These are phyloP conservation scores for Suillus discolor DNA, from an alignment of 768 basidiomycete genomes.

Conservation along the genomic window DNA sequence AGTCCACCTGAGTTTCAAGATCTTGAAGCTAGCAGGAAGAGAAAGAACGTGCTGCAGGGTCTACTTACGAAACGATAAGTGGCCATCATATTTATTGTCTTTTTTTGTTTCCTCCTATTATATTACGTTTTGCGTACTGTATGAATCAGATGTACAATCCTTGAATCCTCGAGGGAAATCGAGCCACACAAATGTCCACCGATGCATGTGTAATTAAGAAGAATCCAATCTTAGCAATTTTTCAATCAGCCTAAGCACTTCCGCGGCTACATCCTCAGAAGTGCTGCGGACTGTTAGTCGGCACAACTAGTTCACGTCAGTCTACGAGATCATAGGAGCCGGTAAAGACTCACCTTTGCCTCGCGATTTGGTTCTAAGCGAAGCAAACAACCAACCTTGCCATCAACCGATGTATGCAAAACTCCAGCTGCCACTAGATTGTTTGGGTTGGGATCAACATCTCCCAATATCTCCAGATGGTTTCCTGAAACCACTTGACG, in stretches of 20 bases:
- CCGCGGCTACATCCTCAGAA: slow-evolving; percentile 83
- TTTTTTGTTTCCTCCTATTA: slow-evolving; percentile 10
- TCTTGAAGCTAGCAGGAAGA: slow-evolving; percentile 30
- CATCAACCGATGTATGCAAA: slow-evolving; percentile 85
- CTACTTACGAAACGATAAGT: slow-evolving; percentile 39
- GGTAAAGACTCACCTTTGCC: slow-evolving; percentile 69
- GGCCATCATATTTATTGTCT: slow-evolving; percentile 2
- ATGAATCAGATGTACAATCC: slow-evolving; percentile 20
- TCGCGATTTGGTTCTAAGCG: slow-evolving; percentile 94
- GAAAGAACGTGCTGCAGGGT: slow-evolving; percentile 43
- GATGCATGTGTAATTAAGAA: slow-evolving; percentile 10
- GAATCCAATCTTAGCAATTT: slow-evolving; percentile 36
- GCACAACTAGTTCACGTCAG: slow-evolving; percentile 62
- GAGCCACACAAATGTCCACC: background rate
- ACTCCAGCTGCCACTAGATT: slow-evolving; percentile 97
- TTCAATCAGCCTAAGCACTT: slow-evolving; percentile 59
- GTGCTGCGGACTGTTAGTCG: slow-evolving; percentile 94
- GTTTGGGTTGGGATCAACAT: slow-evolving; percentile 91
- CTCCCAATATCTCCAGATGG: slow-evolving; percentile 74
- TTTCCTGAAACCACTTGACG: slow-evolving; percentile 78
- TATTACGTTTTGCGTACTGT: slow-evolving; percentile 27
- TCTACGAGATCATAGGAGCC: slow-evolving; percentile 1
- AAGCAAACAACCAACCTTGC: slow-evolving; percentile 94
- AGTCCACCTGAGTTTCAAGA: slow-evolving; percentile 13
- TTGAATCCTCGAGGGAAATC: slow-evolving; percentile 12